These are phyloP conservation scores for Microstroma glucosiphilum DNA, from an alignment of 1,284 basidiomycete genomes.

Conservation along the genomic window DNA sequence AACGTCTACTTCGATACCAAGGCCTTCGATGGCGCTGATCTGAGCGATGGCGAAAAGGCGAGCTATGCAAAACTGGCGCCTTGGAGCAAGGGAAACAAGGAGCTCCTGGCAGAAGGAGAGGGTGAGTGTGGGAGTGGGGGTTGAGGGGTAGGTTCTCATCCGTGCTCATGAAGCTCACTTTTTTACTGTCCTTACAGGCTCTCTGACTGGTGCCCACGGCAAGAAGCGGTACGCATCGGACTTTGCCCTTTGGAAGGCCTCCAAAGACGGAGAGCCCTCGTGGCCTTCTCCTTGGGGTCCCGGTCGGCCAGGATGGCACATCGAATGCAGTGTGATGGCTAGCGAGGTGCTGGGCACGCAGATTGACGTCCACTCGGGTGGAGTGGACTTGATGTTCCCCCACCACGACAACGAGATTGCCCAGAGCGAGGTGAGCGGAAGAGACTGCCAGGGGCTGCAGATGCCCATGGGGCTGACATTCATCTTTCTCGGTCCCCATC, in stretches of 20 bases:
- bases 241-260: constrained; percentile 97
- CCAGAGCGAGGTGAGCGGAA: constrained; percentile 65
- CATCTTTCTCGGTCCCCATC: constrained; percentile 55
- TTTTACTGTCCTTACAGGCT: constrained; percentile 55
- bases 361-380: constrained; percentile 98
- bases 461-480: constrained; percentile 2
- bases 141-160: too few relatives aligned
- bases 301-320: constrained; percentile 99
- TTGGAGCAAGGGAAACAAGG: constrained; percentile 86
- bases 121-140: constrained; percentile 54
- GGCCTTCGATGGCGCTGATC: constrained; percentile 66
- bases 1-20: constrained; percentile 87
- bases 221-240: constrained; percentile 62
- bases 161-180: too few relatives aligned
- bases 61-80: constrained; percentile 93
- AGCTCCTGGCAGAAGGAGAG: constrained; percentile 87
- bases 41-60: constrained; percentile 50
- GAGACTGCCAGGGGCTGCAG: neutral
- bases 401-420: constrained; percentile 99
- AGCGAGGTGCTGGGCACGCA: constrained; percentile 81
- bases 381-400: constrained; percentile 92
- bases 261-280: constrained; percentile 92
- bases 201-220: constrained; percentile 53
- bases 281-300: constrained; percentile 95
- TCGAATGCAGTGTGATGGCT: constrained; percentile 99